These are phyloP conservation scores for Lanmaoa rubissima DNA, from an alignment of 768 basidiomycete species.

Conservation along the genomic window DNA sequence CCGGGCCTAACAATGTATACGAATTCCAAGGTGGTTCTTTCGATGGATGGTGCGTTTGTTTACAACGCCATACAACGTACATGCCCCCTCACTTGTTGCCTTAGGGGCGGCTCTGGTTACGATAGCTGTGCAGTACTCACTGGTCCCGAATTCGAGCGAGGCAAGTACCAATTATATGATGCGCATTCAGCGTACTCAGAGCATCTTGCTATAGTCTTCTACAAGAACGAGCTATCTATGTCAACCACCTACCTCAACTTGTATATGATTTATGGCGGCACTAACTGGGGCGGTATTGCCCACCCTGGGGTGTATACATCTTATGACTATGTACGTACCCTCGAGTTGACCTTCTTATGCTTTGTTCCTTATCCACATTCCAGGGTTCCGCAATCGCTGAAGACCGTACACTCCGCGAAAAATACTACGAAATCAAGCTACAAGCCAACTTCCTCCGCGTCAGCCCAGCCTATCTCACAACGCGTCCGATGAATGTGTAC, in stretches of 20 bases:
- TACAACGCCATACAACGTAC: slow-evolving; percentile 19
- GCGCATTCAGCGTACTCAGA: slow-evolving; percentile 3
- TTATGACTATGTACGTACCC: slow-evolving; percentile 51
- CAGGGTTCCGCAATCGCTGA: slow-evolving; percentile 51
- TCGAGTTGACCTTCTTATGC: neutral
- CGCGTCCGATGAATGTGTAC: slow-evolving; percentile 41
- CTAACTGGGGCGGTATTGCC: slow-evolving; percentile 58
- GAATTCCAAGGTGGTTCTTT: slow-evolving; percentile 46
- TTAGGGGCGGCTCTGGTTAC: slow-evolving; percentile 27
- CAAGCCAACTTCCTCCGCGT: slow-evolving; percentile 51
- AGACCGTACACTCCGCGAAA: slow-evolving; percentile 51
- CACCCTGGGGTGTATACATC: slow-evolving; percentile 58
- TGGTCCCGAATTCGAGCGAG: slow-evolving; percentile 26
- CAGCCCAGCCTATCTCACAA: slow-evolving; percentile 50
- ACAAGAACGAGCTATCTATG: slow-evolving; percentile 24
- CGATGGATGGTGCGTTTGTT: slow-evolving; percentile 48
- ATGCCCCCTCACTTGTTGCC: neutral
- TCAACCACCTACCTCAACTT: slow-evolving; percentile 34
- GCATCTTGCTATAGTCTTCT: slow-evolving; percentile 6
- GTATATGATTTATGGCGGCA: slow-evolving; percentile 63
- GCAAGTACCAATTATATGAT: neutral
- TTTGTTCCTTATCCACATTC: neutral
- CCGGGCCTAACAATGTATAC: slow-evolving; percentile 22
- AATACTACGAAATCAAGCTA: slow-evolving; percentile 52
- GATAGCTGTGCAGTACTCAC: slow-evolving; percentile 20